Percentiles rank a stretch among this genome's conserved stretches.
phyloP scores from a whole-genome alignment of 2,329 filamentous ascomycete species.

The Aquanectria penicillioides region DNA sequence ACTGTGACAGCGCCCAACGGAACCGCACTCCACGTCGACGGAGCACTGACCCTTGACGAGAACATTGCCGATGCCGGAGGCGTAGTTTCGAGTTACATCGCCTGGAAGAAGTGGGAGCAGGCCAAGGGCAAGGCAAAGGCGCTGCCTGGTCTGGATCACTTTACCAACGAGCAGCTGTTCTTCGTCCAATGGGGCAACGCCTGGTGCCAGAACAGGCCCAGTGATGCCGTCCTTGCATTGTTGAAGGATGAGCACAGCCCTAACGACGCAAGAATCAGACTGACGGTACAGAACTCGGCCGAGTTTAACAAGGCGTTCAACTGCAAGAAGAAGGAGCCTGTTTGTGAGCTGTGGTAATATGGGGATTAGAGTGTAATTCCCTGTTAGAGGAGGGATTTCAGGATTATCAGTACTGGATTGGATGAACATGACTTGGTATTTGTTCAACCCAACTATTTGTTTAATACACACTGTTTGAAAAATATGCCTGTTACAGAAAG shows the following conservation, averaged over 20 bases:
- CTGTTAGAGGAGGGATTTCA: too few species aligned
- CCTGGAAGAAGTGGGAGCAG: conserved; percentile 70
- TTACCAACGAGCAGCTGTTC: conserved; percentile 75
- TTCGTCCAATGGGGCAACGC: conserved; percentile 72
- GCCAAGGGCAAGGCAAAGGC: conserved; percentile 58
- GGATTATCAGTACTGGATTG: too few species aligned
- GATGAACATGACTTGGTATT: too few species aligned
- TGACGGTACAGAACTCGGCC: conserved; percentile 73
- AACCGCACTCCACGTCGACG: conserved; percentile 69
- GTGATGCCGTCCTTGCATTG: too few species aligned
- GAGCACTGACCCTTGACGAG: conserved; percentile 71
- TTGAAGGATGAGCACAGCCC: conserved; percentile 77
- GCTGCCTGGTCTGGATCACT: conserved; percentile 69
- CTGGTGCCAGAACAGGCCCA: conserved; percentile 78
- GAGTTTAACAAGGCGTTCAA: conserved; percentile 75
- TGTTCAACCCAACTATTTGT: too few species aligned
- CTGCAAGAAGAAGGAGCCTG: conserved; percentile 72
- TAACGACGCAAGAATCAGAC: conserved; percentile 67
- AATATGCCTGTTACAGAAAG: too few species aligned
- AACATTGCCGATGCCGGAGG: conserved; percentile 79
- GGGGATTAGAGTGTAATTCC: too few species aligned
- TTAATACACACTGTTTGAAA: too few species aligned
- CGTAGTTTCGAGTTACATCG: conserved; percentile 68
- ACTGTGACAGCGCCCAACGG: conserved; percentile 66
- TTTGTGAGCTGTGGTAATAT: conserved; percentile 77